Base-by-base conservation (phyloP, 768 basidiomycete species). In the Pleurotus cornucopiae region DNA sequence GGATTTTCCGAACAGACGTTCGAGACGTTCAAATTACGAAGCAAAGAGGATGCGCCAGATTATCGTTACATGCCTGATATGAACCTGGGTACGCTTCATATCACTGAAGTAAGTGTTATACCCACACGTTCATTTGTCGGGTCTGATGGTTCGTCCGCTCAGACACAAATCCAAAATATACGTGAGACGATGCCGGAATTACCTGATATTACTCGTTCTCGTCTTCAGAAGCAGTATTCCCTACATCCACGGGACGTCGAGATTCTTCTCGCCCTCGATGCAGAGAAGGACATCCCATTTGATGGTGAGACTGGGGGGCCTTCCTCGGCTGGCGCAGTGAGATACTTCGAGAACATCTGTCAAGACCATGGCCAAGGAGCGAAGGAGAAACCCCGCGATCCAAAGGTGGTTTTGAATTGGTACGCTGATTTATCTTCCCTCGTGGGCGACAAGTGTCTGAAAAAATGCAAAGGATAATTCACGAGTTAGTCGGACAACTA, bases 41-140 rank as follows among this genome's bases (percentile, higher is more conserved):
- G 83, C 46, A 98, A 99, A 70, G 97, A 97, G 63, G 90, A 94
- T 62, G 88, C 94, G 0, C 93, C 91, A 1, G 97, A 99, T 68
- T 99, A 98, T 68, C 82, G 91, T 14, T 98, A 98, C 72, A 96
- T 99, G 92, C 97, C 97, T 0, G 97, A 99, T 67, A 86, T 93
- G 0, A 98, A 98, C 67, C 72, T 98, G 1, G 93, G 94, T 0
- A 81, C 85, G 0, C 72, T 98, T 4, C 64, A 82, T 30, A 64
- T 90, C 5, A 77, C 78, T 56, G 66, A 81, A 57, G 85, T 82
- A 57, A 63, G 62, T 59, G 30, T 34, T 34, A 34, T 34, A 34
- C 9, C 30, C 30, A 34, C 30, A 34, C 30, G 7, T 34, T 34
- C 30, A 34, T 34, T 34, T 34, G 30, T 34, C 30, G 9, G 30